Percentiles rank a stretch among this genome's conserved stretches.
Evolutionary conservation across 768 basidiomycete genomes (phyloP).

Genomic region (Pleurotus cornucopiae): DNA sequence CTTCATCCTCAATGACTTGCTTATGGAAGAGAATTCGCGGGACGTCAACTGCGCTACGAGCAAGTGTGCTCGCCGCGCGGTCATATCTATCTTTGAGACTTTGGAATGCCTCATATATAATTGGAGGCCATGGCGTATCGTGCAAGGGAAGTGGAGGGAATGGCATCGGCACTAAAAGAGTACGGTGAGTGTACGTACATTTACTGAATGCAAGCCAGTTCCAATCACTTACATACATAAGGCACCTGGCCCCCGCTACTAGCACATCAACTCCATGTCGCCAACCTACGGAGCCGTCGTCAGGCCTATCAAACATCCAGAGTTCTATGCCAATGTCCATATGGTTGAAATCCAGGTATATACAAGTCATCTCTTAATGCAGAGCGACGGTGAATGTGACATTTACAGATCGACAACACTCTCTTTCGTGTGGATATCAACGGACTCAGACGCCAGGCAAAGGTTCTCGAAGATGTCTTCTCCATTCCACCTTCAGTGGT

Average conservation of each 20-base stretch:
- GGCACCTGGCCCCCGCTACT: no score
- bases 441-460: background rate
- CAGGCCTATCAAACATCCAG: background rate
- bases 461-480: background rate
- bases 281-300: background rate
- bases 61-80: background rate
- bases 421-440: background rate
- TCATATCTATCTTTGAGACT: background rate
- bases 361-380: background rate
- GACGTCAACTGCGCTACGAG: background rate
- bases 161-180: background rate
- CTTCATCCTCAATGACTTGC: background rate
- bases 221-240: background rate
- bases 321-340: background rate
- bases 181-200: background rate
- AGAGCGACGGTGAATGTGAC: background rate
- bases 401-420: background rate
- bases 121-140: background rate
- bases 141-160: background rate
- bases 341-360: background rate
- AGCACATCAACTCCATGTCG: no score
- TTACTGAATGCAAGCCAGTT: background rate
- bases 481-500: background rate
- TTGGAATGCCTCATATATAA: background rate
- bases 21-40: background rate